Evolutionary conservation across 1,284 basidiomycete genomes (phyloP).

Genomic region (Porogramme epimiltina): DNA sequence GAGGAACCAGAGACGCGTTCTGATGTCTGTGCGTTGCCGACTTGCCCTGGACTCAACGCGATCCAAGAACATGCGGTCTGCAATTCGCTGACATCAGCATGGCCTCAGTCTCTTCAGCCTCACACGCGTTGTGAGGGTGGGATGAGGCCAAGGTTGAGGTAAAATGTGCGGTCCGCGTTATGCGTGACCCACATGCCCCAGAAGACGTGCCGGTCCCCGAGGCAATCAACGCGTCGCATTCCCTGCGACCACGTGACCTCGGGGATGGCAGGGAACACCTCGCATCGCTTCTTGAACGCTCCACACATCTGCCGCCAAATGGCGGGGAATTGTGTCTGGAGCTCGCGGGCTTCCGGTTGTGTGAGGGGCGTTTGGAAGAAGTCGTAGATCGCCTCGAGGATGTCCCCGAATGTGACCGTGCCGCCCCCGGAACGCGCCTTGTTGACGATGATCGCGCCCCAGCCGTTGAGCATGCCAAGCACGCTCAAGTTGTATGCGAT

Average conservation of each 20-base stretch:
- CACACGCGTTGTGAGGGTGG: no score
- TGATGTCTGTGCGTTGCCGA: no score
- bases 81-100: no score
- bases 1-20: no score
- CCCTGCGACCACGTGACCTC: slow-evolving; percentile 37
- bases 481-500: slow-evolving; percentile 29
- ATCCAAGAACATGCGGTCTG: no score
- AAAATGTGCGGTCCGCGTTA: slow-evolving; percentile 31
- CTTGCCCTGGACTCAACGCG: no score
- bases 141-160: slow-evolving; percentile 32
- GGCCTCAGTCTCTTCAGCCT: no score
- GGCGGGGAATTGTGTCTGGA: slow-evolving; percentile 24
- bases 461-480: slow-evolving; percentile 26
- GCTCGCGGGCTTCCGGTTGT: slow-evolving; percentile 29
- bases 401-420: slow-evolving; percentile 34
- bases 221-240: slow-evolving; percentile 38
- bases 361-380: slow-evolving; percentile 38
- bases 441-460: slow-evolving; percentile 36
- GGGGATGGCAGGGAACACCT: slow-evolving; percentile 25
- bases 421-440: slow-evolving; percentile 6
- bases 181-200: slow-evolving; percentile 38
- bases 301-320: slow-evolving; percentile 26
- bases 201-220: slow-evolving; percentile 35
- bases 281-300: slow-evolving; percentile 28
- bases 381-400: slow-evolving; percentile 36